These are phyloP conservation scores for Cladosporium sp. DNA, from an alignment of 2,329 filamentous ascomycete species.

Conservation along the genomic window DNA sequence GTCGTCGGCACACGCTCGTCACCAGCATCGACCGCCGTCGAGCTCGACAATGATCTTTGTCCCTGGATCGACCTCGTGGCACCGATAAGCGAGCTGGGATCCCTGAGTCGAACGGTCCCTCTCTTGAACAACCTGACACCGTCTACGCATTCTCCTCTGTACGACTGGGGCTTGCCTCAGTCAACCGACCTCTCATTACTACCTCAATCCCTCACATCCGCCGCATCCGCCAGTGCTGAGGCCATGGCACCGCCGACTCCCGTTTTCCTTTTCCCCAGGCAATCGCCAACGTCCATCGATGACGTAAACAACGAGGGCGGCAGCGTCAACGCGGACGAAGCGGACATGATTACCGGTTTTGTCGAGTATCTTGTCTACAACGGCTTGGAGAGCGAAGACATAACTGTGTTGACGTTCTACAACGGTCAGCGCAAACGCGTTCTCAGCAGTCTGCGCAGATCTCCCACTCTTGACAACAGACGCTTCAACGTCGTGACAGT, in stretches of 20 bases:
- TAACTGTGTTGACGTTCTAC: constrained; percentile 84
- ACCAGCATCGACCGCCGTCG: not conserved
- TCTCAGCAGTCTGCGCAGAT: constrained; percentile 39
- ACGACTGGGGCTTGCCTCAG: no score
- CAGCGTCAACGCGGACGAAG: constrained; percentile 63
- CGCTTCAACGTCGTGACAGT: constrained; percentile 65
- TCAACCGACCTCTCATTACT: no score
- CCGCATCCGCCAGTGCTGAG: no score
- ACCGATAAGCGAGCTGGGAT: no score
- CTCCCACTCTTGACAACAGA: constrained; percentile 10
- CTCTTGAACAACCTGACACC: no score
- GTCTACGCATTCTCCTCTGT: no score
- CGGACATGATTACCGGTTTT: constrained; percentile 68
- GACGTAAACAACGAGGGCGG: not conserved
- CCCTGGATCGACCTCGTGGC: no score
- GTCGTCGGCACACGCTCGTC: no score
- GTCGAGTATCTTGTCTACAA: constrained; percentile 67
- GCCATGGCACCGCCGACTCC: not conserved
- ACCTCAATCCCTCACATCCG: no score
- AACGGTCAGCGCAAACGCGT: constrained; percentile 71
- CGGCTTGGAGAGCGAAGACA: constrained; percentile 51
- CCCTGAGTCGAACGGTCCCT: no score
- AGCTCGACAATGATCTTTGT: constrained; percentile 4
- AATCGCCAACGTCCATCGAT: not conserved
- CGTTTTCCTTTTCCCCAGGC: not conserved